Evolutionary conservation across 2,329 filamentous ascomycete species (phyloP).

Genomic region (Fusarium virguliforme): DNA sequence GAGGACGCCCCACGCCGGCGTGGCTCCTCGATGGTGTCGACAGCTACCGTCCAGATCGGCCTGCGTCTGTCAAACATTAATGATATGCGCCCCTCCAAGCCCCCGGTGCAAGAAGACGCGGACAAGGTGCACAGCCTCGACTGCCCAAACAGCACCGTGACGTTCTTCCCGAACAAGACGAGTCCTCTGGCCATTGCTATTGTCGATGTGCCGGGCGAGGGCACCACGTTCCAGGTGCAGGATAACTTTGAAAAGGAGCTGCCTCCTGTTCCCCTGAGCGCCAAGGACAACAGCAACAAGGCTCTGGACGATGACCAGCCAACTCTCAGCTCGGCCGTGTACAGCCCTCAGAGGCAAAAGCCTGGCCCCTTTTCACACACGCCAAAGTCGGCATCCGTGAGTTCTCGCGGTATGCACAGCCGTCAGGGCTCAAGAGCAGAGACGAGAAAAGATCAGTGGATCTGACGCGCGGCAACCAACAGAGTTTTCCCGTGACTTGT

Average conservation of each 20-base stretch:
- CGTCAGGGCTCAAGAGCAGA: constrained; percentile 32
- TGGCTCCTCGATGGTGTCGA: constrained; percentile 75
- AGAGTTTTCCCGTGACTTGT: neutral
- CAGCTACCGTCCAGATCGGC: constrained; percentile 80
- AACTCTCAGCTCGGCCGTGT: constrained; percentile 68
- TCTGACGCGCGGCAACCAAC: constrained; percentile 23
- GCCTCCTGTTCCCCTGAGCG: constrained; percentile 56
- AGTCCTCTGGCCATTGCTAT: constrained; percentile 49
- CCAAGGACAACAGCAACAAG: constrained; percentile 40
- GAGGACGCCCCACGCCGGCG: constrained; percentile 66
- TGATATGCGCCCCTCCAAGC: constrained; percentile 60
- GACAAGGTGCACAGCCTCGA: constrained; percentile 59
- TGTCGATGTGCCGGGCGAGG: constrained; percentile 49
- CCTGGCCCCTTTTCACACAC: constrained; percentile 41
- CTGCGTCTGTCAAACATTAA: constrained; percentile 75
- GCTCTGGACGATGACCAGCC: constrained; percentile 50
- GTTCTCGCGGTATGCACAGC: constrained; percentile 41
- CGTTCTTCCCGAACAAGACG: constrained; percentile 42
- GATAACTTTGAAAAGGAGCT: constrained; percentile 49
- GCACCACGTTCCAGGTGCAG: constrained; percentile 43
- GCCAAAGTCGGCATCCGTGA: constrained; percentile 37
- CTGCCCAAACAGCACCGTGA: constrained; percentile 51
- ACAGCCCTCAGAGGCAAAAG: constrained; percentile 58
- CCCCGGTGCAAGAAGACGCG: constrained; percentile 41
- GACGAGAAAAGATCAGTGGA: constrained; percentile 40